Evolutionary conservation across 2,329 filamentous ascomycete species (phyloP), one percentile per base, ranked within the genome.

Genomic region (Talaromyces sp.): DNA sequence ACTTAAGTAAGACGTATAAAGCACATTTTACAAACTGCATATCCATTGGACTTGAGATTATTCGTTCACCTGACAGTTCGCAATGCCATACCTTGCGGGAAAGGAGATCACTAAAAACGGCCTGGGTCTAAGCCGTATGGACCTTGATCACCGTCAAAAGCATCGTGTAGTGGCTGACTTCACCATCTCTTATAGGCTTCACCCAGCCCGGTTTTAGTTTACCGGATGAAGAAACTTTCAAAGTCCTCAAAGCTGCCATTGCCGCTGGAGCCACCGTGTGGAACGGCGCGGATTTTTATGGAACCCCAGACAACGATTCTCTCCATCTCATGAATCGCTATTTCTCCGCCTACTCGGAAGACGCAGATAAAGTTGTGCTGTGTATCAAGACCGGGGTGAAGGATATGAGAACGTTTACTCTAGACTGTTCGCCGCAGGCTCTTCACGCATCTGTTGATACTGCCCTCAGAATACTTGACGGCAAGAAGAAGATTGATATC

Each of bases 331-430:
- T 88, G 37, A 79, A 82, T 60, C 75, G 78, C 28, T 89, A 88
- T 73, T 87, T 88, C 66, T 77, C 77, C 22, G 78, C 80, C 58
- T 81, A 88, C 66, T 85, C 86, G 1, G 81, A 85, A 61, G 82
- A 88, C 62, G 84, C 84, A 8, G 75, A 79, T 48, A 83, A 84
- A 66, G 77, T 88, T 7, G 78, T 85, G 8, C 70, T 89, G 51
- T 80, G 78, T 64, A 78, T 89, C 67, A 89, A 89, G 72, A 53
- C 28, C 33, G 56, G 56, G 21, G 5, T 58, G 19, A 31, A 45
- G 10, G 17, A 35, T 9, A 31, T 58, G 39, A 84, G 84, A 21
- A 81, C 78, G 7, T 37, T 76, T 33, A 69, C 63, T 8, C 63
- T 77, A 45, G 80, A 86, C 63, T 79, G 81, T 19, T 81, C 78